These are phyloP conservation scores for Angomonas deanei DNA, from an alignment of 208 protist genomes.

Conservation along the genomic window DNA sequence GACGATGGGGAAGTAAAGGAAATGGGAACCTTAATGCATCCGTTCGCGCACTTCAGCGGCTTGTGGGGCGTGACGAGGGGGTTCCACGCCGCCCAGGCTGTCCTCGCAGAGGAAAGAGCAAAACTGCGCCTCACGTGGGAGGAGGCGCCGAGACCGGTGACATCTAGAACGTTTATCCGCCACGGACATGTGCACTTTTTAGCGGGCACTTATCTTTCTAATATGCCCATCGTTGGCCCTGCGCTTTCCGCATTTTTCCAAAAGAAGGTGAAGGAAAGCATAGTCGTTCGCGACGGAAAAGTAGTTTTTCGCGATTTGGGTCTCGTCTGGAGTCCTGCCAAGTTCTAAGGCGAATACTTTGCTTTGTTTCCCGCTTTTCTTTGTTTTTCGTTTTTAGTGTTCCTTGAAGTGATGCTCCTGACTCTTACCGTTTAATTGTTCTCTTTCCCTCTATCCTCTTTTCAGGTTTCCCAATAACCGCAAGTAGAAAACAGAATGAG, in stretches of 20 bases:
- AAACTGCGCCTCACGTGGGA: conserved; percentile 68
- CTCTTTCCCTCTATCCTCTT: conserved; percentile 1
- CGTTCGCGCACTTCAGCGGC: conserved; percentile 45
- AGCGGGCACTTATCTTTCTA: conserved; percentile 20
- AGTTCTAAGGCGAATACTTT: conserved; percentile 12
- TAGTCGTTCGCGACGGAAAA: conserved; percentile 66
- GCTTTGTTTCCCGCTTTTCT: conserved; percentile 1
- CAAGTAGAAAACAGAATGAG: not conserved
- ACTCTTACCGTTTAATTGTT: not conserved
- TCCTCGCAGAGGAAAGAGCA: conserved; percentile 39
- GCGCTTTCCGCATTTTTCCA: conserved; percentile 58
- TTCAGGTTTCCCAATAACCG: no score
- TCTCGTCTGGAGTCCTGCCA: conserved; percentile 56
- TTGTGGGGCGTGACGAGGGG: conserved; percentile 82
- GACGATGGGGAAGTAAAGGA: conserved; percentile 66
- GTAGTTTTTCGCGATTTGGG: conserved; percentile 72
- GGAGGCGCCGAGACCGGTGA: conserved; percentile 34
- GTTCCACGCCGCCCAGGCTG: conserved; percentile 34
- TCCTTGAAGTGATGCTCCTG: not conserved
- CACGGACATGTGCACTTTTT: conserved; percentile 64
- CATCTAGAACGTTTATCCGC: conserved; percentile 65
- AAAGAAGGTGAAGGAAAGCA: conserved; percentile 45
- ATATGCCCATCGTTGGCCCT: conserved; percentile 47
- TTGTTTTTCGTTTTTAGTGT: not conserved
- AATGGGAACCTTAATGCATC: conserved; percentile 35